Evolutionary conservation across 768 basidiomycete genomes (phyloP).

Genomic region (Flagelloscypha sp.): DNA sequence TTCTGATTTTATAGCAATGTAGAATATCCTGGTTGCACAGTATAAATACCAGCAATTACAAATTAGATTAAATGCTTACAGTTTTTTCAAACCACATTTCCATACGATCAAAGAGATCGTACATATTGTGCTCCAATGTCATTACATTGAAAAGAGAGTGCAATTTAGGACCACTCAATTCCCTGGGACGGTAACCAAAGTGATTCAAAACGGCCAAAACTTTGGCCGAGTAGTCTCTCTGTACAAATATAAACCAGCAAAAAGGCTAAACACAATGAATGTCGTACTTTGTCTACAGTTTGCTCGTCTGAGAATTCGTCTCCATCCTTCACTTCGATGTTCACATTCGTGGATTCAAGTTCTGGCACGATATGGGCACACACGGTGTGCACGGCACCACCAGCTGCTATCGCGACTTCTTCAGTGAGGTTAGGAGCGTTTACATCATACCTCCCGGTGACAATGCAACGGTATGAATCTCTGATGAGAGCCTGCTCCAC

Average conservation of each 20-base stretch:
- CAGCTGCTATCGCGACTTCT: neutral
- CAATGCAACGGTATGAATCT: constrained; percentile 25
- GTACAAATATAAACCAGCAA: constrained; percentile 1
- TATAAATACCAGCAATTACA: constrained; percentile 3
- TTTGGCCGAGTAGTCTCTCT: constrained; percentile 17
- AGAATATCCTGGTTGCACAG: constrained; percentile 7
- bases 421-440: neutral
- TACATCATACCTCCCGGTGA: constrained; percentile 20
- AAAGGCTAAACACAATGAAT: constrained; percentile 2
- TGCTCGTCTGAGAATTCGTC: constrained; percentile 6
- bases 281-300: too few relatives aligned
- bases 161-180: constrained; percentile 20
- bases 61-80: constrained; percentile 11
- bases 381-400: constrained; percentile 13
- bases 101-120: constrained; percentile 19
- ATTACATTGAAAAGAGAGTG: constrained; percentile 25
- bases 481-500: constrained; percentile 28
- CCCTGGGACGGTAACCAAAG: constrained; percentile 19
- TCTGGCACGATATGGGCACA: constrained; percentile 23
- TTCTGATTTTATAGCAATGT: constrained; percentile 16
- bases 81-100: constrained; percentile 24
- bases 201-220: constrained; percentile 18
- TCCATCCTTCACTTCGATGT: constrained; percentile 13
- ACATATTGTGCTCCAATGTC: constrained; percentile 16
- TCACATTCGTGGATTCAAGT: constrained; percentile 15